These are phyloP conservation scores for Kluyveromyces sp. DNA, from an alignment of 1,139 yeast genomes.

Conservation along the genomic window DNA sequence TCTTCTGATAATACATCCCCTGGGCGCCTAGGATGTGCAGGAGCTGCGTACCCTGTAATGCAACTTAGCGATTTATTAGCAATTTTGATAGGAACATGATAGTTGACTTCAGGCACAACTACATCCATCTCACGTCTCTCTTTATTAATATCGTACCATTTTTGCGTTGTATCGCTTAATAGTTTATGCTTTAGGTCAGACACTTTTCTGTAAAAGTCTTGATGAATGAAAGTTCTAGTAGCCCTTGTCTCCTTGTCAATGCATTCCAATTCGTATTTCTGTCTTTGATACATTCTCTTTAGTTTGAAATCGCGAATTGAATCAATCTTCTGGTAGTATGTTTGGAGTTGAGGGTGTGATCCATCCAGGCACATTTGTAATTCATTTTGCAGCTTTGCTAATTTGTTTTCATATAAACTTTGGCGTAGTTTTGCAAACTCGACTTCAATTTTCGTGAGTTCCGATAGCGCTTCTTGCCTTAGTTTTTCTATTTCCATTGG, in stretches of 20 bases:
- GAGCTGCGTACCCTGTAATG: slow-evolving; percentile 32
- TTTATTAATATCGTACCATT: slow-evolving; percentile 88
- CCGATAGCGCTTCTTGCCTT: slow-evolving; percentile 41
- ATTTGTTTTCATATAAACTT: slow-evolving; percentile 63
- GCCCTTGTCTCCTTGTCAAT: slow-evolving; percentile 78
- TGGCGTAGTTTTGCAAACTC: slow-evolving; percentile 84
- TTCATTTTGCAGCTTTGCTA: slow-evolving; percentile 70
- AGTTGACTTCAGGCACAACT: slow-evolving; percentile 42
- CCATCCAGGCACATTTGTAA: slow-evolving; percentile 82
- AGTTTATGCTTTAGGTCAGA: slow-evolving; percentile 62
- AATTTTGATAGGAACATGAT: slow-evolving; percentile 30
- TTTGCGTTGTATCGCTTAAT: slow-evolving; percentile 68
- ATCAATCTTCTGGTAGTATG: slow-evolving; percentile 62
- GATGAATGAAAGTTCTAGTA: slow-evolving; percentile 72
- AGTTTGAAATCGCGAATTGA: slow-evolving; percentile 63
- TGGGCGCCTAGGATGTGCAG: slow-evolving; percentile 26
- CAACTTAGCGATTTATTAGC: slow-evolving; percentile 29
- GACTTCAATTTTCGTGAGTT: slow-evolving; percentile 69
- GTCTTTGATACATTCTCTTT: slow-evolving; percentile 56
- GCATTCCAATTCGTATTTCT: slow-evolving; percentile 66
- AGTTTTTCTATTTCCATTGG: slow-evolving; percentile 32
- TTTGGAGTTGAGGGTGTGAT: slow-evolving; percentile 75
- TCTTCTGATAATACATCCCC: slow-evolving; percentile 29
- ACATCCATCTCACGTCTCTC: slow-evolving; percentile 84
- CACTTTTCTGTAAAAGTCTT: slow-evolving; percentile 63